Evolutionary conservation across 345 rosid genomes (phyloP).

Genomic region (Leavenworthia alabamica): DNA sequence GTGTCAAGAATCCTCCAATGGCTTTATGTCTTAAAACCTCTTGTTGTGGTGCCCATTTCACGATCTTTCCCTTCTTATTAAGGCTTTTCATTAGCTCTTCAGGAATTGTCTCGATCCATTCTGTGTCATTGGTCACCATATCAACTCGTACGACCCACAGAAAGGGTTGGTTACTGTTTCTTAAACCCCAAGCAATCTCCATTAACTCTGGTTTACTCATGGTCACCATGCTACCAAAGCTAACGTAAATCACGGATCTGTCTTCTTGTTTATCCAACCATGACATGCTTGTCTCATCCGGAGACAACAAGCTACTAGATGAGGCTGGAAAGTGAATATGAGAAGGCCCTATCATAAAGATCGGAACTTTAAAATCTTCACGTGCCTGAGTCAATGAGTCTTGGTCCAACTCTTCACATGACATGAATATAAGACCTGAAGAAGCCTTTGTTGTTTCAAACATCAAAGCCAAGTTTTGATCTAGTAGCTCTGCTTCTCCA

Average conservation of each 20-base stretch:
- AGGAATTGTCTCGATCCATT: conserved; percentile 1
- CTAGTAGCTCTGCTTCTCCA: not conserved
- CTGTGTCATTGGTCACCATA: not conserved
- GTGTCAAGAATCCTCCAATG: conserved; percentile 19
- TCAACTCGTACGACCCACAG: conserved; percentile 38
- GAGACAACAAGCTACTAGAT: conserved; percentile 30
- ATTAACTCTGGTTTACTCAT: conserved; percentile 23
- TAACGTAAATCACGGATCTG: conserved; percentile 37
- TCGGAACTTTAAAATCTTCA: conserved; percentile 27
- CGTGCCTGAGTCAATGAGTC: conserved; percentile 42
- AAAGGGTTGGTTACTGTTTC: too few species aligned
- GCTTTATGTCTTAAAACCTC: conserved; percentile 20
- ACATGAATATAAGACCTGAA: conserved; percentile 47
- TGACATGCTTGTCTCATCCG: conserved; percentile 34
- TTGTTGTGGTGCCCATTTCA: conserved; percentile 22
- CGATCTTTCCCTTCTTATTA: conserved; percentile 33
- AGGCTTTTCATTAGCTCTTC: conserved; percentile 23
- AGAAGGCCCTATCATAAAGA: conserved; percentile 54
- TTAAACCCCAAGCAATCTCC: conserved; percentile 44
- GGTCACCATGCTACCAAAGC: conserved; percentile 37
- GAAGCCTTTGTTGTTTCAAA: conserved; percentile 22
- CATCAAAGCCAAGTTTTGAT: not conserved
- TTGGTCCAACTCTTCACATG: conserved; percentile 55
- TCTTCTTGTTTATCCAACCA: conserved; percentile 41
- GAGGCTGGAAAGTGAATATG: conserved; percentile 13